Evolutionary conservation across 345 rosid genomes (phyloP), one percentile per base, ranked within the genome.

Genomic region (Eucalyptus microcorys): DNA sequence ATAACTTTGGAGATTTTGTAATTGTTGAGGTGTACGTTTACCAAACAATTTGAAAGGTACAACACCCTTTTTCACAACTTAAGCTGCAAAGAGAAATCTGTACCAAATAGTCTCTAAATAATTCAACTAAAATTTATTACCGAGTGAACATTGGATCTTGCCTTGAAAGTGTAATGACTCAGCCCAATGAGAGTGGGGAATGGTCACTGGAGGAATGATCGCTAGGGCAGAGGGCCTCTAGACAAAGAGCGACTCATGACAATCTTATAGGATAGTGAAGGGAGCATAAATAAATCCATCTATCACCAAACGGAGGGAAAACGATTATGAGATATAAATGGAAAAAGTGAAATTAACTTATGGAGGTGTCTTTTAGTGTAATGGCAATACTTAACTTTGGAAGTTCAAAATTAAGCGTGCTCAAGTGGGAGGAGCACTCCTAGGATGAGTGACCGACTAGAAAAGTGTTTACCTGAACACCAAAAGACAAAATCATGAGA

Each of bases 381-480:
- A 55, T 55, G 61, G 6, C 30, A 55, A 24, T 9, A 55, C 12
- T 55, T 55, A 55, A 24, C 30, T 55, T 55, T 55, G 30, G 13
- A 55, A 24, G 10, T 55, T 24, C 61, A 55, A 55, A 55, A 55
- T 24, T 55, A 9, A 10, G 30, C 2, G 5, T 55, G 61, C 6
- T 55, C 13, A 55, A 24, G 61, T 55, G 61, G 61, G 30, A 55
- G 40, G 40, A 37, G 61, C 61, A 55, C 61, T 55, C 13, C 30
- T 24, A 22, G 30, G 61, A 55, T 55, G 61, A 24, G 61, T 55
- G 61, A 55, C 30, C 27, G 1, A 55, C 6, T 55, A 0, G 14
- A 24, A 55, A 55, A 55, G 61, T 0, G 30, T 3, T 9, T 10
- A 55, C 13, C 0, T 55, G 3, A 8, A 55, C 13, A 0, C 61